Base-by-base conservation (phyloP, 1,139 yeast genomes). In the Yamadazyma buinensis region DNA sequence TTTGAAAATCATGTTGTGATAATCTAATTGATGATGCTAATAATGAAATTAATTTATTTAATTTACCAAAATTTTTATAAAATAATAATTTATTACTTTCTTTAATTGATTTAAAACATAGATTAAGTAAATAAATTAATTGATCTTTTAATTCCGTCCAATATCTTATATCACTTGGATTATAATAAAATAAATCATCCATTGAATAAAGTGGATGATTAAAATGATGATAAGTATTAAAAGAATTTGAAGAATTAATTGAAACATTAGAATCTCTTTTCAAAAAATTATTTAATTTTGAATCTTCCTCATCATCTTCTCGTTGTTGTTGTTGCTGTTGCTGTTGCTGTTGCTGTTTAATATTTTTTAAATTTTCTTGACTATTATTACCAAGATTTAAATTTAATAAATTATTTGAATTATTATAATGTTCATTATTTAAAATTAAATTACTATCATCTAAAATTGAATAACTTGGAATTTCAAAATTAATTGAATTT, bases 131-230 rank as follows among this genome's bases (percentile, higher is more conserved):
- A 39, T 64, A 66, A 9, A 65, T 54, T 34, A 79, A 64, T 9
- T 66, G 61, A 31, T 70, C 71, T 30, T 65, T 59, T 25, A 80
- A 52, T 13, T 69, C 74, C 3, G 72, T 61, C 88, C 88, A 82
- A 8, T 64, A 61, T n/a, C 66, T 57, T 18, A 80, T 57, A 51
- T 83, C 90, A 1, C 72, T 56, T 5, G 76, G 68, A 37, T 77
- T 78, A 34, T 65, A 64, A 49, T 79, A 80, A 50, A 81, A 80
- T 14, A 77, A 51, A 8, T 59, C 58, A 6, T 64, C 61, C 48
- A 62, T 52, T 7, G 67, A 49, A 44, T 64, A 69, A 32, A 69
- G 60, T 6, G 75, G 74, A 38, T 64, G 67, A 5, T 54, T 49
- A 43, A 69, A 69, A 37, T 66, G 69, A 46, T 69, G 75, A 44